Evolutionary conservation across 371 early-diverging fungal species (phyloP).

Genomic region (Syncephalis plumigaleata): DNA sequence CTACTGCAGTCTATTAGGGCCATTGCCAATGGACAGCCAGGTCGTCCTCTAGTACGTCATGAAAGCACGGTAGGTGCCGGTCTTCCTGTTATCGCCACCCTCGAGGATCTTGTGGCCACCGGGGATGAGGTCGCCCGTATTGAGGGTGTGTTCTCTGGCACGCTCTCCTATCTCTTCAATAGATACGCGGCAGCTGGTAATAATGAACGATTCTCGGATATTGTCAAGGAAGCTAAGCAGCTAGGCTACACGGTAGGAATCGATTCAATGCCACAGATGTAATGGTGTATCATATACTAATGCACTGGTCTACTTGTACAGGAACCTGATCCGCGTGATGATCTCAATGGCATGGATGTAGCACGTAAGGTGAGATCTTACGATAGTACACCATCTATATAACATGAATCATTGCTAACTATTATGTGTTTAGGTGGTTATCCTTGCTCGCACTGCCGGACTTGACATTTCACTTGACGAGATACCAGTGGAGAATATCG

Average conservation of each 20-base stretch:
- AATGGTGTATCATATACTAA: background rate
- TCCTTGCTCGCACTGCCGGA: slow-evolving; percentile 80
- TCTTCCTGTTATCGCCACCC: slow-evolving; percentile 82
- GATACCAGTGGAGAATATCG: slow-evolving; percentile 83
- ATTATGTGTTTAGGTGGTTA: slow-evolving; percentile 34
- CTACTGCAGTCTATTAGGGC: slow-evolving; percentile 55
- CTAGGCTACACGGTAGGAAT: slow-evolving; percentile 71
- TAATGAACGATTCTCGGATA: slow-evolving; percentile 57
- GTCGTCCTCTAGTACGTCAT: slow-evolving; percentile 50
- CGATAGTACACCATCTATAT: background rate
- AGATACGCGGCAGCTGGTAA: slow-evolving; percentile 53
- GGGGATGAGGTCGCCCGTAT: slow-evolving; percentile 81
- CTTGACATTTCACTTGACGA: slow-evolving; percentile 51
- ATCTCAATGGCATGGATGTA: slow-evolving; percentile 97
- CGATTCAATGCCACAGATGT: background rate
- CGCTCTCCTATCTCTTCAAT: slow-evolving; percentile 91
- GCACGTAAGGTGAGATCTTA: slow-evolving; percentile 65
- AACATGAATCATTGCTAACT: background rate
- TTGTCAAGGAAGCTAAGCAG: slow-evolving; percentile 76
- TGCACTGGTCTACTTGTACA: slow-evolving; percentile 5
- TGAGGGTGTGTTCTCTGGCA: slow-evolving; percentile 95
- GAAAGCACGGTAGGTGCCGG: slow-evolving; percentile 98
- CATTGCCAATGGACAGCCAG: slow-evolving; percentile 19
- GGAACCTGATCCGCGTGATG: slow-evolving; percentile 97
- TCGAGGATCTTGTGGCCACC: slow-evolving; percentile 74